Evolutionary conservation across 2,329 filamentous ascomycete species (phyloP).

Genomic region (Ophiostoma perfectum): DNA sequence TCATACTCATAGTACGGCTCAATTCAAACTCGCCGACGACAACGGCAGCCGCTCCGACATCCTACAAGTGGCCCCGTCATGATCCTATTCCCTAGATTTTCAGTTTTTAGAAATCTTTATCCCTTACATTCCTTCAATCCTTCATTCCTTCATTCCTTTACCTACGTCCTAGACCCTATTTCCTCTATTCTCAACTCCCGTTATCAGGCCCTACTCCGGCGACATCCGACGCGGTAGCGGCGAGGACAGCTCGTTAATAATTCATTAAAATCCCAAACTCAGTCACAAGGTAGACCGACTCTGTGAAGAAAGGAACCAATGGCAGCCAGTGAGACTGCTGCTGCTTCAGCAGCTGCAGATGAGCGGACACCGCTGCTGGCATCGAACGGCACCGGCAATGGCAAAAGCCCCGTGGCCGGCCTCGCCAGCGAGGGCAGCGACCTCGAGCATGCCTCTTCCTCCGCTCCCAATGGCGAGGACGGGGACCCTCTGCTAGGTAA

Average conservation of each 20-base stretch:
- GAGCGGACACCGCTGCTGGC: slow-evolving; percentile 19
- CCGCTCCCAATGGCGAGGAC: slow-evolving; percentile 1
- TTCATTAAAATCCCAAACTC: background rate
- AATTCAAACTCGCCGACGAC: slow-evolving; percentile 3
- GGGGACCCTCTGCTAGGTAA: background rate
- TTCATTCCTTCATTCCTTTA: background rate
- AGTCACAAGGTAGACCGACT: too few species aligned
- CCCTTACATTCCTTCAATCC: background rate
- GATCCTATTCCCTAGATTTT: background rate
- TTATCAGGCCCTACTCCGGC: background rate
- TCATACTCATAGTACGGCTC: background rate
- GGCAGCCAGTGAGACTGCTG: background rate
- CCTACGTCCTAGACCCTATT: background rate
- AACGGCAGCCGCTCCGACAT: background rate
- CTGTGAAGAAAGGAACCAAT: background rate
- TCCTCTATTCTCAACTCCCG: background rate
- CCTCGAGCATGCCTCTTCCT: background rate
- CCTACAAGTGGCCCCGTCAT: background rate
- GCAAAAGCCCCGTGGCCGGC: background rate
- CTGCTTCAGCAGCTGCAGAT: background rate
- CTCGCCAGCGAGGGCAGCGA: background rate
- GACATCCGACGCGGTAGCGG: background rate
- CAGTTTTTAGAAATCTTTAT: background rate
- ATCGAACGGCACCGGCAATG: background rate
- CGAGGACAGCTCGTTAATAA: background rate